Conservation (phyloP, 805 yeast genomes). For the Ogataea pignaliae region DNA sequence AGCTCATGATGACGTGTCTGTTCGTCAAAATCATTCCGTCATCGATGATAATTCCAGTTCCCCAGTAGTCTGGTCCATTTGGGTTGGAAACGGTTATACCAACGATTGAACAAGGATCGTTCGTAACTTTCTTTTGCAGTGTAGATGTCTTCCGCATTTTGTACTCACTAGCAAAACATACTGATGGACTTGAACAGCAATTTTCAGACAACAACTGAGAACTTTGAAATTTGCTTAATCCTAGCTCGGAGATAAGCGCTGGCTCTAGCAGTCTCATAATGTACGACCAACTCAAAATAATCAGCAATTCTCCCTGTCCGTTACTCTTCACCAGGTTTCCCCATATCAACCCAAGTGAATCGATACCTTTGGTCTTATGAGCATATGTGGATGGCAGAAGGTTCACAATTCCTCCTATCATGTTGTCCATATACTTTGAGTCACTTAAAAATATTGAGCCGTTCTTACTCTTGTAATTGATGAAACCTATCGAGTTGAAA, state of each 20-base stretch:
- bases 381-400: background rate
- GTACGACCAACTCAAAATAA: constrained; percentile 17
- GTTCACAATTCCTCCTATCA: constrained; percentile 38
- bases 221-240: background rate
- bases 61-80: constrained; percentile 32
- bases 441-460: constrained; percentile 30
- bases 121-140: background rate
- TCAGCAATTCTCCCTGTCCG: constrained; percentile 43
- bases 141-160: background rate
- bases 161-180: background rate
- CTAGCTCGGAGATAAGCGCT: background rate
- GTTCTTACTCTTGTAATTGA: constrained; percentile 24
- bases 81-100: constrained; percentile 11
- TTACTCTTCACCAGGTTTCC: constrained; percentile 35
- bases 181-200: background rate
- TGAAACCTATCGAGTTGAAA: constrained; percentile 13
- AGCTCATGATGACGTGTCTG: constrained; percentile 32
- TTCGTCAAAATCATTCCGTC: constrained; percentile 35
- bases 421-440: constrained; percentile 40
- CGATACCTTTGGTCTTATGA: background rate
- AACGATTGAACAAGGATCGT: constrained; percentile 7
- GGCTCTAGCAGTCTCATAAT: constrained; percentile 2
- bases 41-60: constrained; percentile 37
- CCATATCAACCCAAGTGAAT: constrained; percentile 35
- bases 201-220: background rate